These are phyloP conservation scores for Hyphopichia buzzinii DNA, from an alignment of 1,139 yeast genomes.

Conservation along the genomic window DNA sequence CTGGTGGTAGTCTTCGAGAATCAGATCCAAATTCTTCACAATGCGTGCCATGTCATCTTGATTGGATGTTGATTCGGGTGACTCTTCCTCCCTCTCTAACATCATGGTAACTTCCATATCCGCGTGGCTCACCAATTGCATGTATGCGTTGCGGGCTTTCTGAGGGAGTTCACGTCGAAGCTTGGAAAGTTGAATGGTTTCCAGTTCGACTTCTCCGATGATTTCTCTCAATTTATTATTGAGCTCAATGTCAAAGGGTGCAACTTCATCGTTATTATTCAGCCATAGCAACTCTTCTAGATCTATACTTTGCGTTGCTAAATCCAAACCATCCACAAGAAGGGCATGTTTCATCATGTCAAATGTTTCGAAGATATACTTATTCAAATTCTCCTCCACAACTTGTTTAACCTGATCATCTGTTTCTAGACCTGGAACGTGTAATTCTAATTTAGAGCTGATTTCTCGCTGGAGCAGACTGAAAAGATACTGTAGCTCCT, in stretches of 20 bases:
- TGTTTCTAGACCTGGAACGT: conserved; percentile 39
- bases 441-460: conserved; percentile 42
- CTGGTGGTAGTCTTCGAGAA: conserved; percentile 25
- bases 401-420: conserved; percentile 46
- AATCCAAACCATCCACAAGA: conserved; percentile 47
- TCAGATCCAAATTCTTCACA: conserved; percentile 14
- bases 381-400: conserved; percentile 43
- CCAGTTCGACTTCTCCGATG: conserved; percentile 55
- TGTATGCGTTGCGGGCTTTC: conserved; percentile 26
- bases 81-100: conserved; percentile 12
- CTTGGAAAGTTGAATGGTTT: conserved; percentile 51
- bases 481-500: conserved; percentile 51
- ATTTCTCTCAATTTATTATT: conserved; percentile 53
- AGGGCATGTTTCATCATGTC: conserved; percentile 52
- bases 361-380: conserved; percentile 46
- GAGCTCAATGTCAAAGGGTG: conserved; percentile 61
- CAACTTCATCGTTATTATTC: conserved; percentile 43
- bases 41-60: conserved; percentile 11
- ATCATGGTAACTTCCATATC: conserved; percentile 34
- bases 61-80: not conserved
- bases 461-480: conserved; percentile 38
- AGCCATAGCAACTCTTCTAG: conserved; percentile 28
- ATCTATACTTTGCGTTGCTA: conserved; percentile 10
- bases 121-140: conserved; percentile 24
- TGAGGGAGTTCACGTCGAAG: conserved; percentile 54